Evolutionary conservation across 768 basidiomycete species (phyloP), one percentile per base, ranked within the genome.

Genomic region (Lactifluus echinatus): DNA sequence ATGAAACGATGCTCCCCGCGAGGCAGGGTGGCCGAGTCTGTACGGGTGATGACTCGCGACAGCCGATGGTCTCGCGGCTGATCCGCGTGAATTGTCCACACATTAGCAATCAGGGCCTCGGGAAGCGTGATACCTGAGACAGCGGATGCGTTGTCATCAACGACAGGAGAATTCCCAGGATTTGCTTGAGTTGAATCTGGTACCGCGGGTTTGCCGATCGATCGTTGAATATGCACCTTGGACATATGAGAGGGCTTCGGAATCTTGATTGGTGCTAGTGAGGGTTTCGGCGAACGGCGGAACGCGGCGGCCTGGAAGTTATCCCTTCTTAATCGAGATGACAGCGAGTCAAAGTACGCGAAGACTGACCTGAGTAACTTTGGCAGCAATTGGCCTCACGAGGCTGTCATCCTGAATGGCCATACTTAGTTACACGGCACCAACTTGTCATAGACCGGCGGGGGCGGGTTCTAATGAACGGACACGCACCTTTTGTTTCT

Each of bases 21-120:
- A 6, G 63, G 63, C 11, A 63, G 36, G 5, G 60, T 63, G 14
- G 60, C 63, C 1, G 63, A 63, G 45, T 63, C 63, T 21, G 49
- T 26, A 5, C 63, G 63, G 17, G 60, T 55, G 19, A 59, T 59
- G 23, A 50, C 49, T 4, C 53, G 60, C 3, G 60, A 60, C n/a
- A 28, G n/a, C 8, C 48, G 47, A 24, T 53, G 36, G 21, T 63
- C 50, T 17, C 37, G 50, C 7, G 52, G 23, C 26, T 56, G 53
- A 19, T 57, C 53, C 29, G 53, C 12, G 4, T 53, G 50, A 21
- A 52, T 17, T 3, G 37, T 50, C 48, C 50, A 63, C 8, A 53
- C 37, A 33, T 44, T 53, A 12, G 53, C 45, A 42, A 55, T 37
- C 11, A 63, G 50, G 23, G 53, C 19, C n/a, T 50, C 62, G 10